Conservation (phyloP, 805 yeast species). For the Maudiozyma serrabonitensis region DNA sequence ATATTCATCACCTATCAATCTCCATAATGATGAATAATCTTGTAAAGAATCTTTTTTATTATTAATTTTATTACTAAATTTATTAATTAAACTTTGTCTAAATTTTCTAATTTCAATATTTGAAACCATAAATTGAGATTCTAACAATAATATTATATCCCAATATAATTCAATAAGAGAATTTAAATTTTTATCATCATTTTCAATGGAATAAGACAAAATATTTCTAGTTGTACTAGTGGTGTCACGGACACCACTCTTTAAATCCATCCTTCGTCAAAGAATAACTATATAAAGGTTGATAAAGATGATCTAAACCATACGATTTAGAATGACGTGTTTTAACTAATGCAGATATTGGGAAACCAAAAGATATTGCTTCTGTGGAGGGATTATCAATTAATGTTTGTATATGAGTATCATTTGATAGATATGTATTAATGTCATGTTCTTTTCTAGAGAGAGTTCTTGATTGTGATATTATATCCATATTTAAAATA, state of each 20-base stretch:
- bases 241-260: conserved; percentile 29
- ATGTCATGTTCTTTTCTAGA: not conserved
- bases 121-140: conserved; percentile 16
- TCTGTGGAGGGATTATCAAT: not conserved
- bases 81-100: conserved; percentile 2
- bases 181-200: too few relatives aligned
- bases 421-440: not conserved
- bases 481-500: not conserved
- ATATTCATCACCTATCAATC: conserved; percentile 18
- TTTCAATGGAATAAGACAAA: not conserved
- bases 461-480: not conserved
- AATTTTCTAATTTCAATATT: not conserved
- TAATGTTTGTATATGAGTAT: not conserved
- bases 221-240: not conserved
- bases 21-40: conserved; percentile 10
- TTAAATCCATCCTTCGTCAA: conserved; percentile 15
- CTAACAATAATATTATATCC: conserved; percentile 24
- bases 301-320: not conserved
- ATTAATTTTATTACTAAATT: conserved; percentile 1
- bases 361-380: conserved; percentile 14
- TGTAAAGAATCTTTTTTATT: not conserved
- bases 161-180: conserved; percentile 22
- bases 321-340: not conserved
- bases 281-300: conserved; percentile 12
- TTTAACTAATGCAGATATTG: conserved; percentile 16